These are phyloP conservation scores for Phytophthora constricta DNA, from an alignment of 352 stramenopile species.

Conservation along the genomic window DNA sequence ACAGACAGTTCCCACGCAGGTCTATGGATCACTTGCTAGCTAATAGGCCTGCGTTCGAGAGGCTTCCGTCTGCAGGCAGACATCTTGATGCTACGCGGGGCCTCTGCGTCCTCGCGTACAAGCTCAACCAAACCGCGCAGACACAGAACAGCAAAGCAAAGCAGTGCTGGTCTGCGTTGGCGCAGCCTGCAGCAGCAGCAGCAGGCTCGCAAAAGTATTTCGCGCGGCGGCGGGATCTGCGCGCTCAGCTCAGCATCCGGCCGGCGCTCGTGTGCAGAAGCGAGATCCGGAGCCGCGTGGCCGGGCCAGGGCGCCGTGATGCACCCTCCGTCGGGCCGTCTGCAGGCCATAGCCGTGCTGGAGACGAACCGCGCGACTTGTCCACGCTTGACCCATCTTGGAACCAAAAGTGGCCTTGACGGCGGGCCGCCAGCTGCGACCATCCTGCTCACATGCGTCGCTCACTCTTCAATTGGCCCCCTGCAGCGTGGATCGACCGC, in stretches of 20 bases:
- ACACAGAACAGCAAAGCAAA: too few relatives aligned
- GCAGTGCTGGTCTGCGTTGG: too few relatives aligned
- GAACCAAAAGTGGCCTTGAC: neutral
- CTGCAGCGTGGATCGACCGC: conserved; percentile 1
- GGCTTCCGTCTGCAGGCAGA: too few relatives aligned
- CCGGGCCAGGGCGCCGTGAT: conserved; percentile 1
- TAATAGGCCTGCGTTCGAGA: too few relatives aligned
- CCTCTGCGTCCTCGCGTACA: too few relatives aligned
- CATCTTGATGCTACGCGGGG: too few relatives aligned
- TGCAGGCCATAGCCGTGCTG: neutral
- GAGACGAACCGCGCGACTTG: conserved; percentile 1
- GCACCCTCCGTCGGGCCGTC: conserved; percentile 2
- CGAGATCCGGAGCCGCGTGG: conserved; percentile 1
- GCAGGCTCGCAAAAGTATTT: neutral
- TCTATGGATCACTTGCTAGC: conserved; percentile 1
- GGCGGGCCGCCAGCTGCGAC: neutral
- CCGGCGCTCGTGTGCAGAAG: neutral
- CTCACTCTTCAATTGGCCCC: conserved; percentile 40
- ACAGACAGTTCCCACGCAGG: conserved; percentile 26
- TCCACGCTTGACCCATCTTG: conserved; percentile 5
- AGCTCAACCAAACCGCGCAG: too few relatives aligned
- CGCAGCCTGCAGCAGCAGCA: neutral
- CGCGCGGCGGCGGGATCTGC: neutral
- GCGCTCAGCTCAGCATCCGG: neutral
- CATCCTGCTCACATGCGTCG: neutral